Conservation (phyloP, 768 basidiomycete genomes). For the Infundibulicybe gibba region DNA sequence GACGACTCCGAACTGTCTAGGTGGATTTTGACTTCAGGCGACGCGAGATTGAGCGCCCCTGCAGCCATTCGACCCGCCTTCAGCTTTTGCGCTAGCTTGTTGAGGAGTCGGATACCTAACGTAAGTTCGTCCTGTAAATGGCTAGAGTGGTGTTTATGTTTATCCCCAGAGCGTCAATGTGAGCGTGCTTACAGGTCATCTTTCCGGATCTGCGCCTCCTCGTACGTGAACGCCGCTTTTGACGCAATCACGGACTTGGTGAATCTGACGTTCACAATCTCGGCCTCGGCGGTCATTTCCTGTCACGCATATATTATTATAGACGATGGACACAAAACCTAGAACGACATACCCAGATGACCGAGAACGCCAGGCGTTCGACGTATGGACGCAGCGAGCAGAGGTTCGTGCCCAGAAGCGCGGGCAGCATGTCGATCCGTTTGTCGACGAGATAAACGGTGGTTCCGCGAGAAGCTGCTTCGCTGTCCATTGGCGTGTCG, state of each 20-base stretch:
- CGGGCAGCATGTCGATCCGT: slow-evolving; percentile 97
- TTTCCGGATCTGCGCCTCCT: slow-evolving; percentile 91
- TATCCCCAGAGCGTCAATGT: background rate
- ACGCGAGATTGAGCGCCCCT: slow-evolving; percentile 96
- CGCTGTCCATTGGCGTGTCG: slow-evolving; percentile 93
- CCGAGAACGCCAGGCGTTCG: slow-evolving; percentile 92
- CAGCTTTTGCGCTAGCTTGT: slow-evolving; percentile 80
- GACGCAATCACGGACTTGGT: slow-evolving; percentile 96
- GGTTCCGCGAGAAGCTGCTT: slow-evolving; percentile 93
- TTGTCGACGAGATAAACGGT: slow-evolving; percentile 99
- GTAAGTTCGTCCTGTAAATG: slow-evolving; percentile 79
- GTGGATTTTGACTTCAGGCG: slow-evolving; percentile 97
- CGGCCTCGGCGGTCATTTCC: slow-evolving; percentile 87
- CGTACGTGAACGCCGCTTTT: slow-evolving; percentile 95
- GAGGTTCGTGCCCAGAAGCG: slow-evolving; percentile 90
- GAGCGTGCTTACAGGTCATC: slow-evolving; percentile 72
- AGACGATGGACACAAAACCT: background rate
- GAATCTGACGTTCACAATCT: slow-evolving; percentile 88
- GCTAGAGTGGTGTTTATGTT: slow-evolving; percentile 30
- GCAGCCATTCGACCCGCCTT: slow-evolving; percentile 86
- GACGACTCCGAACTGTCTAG: slow-evolving; percentile 90
- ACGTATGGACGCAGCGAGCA: slow-evolving; percentile 92
- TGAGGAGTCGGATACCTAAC: slow-evolving; percentile 82
- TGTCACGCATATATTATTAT: slow-evolving; percentile 25
- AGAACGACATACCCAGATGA: slow-evolving; percentile 75